Conservation (phyloP, 2,329 filamentous ascomycete genomes). For the Fusarium hostae region DNA sequence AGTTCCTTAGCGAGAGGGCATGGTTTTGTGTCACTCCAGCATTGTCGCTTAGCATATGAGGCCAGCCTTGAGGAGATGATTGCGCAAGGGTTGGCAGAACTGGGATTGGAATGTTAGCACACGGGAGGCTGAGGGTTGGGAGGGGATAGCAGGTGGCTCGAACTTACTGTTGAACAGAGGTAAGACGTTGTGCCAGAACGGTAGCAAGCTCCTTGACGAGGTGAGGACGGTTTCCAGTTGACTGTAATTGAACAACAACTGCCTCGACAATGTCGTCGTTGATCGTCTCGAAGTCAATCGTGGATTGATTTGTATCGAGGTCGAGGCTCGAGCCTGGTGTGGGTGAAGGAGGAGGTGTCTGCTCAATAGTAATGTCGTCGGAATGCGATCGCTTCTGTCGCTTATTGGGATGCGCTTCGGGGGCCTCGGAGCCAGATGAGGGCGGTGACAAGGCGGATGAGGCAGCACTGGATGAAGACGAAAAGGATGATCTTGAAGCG, state of each 20-base stretch:
- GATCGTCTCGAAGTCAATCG: conserved; percentile 78
- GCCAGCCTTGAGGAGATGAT: conserved; percentile 94
- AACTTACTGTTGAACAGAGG: conserved; percentile 90
- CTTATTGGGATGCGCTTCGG: conserved; percentile 63
- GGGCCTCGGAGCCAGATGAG: conserved; percentile 45
- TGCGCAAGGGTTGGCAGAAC: conserved; percentile 94
- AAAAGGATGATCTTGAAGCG: conserved; percentile 46
- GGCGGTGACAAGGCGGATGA: conserved; percentile 48
- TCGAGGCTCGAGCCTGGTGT: conserved; percentile 46
- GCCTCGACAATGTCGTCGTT: conserved; percentile 96
- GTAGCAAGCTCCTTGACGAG: conserved; percentile 92
- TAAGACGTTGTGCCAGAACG: conserved; percentile 78
- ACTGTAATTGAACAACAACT: conserved; percentile 87
- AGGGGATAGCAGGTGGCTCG: conserved; percentile 16
- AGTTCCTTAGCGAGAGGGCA: conserved; percentile 95
- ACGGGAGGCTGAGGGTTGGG: conserved; percentile 21
- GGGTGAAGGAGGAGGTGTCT: conserved; percentile 72
- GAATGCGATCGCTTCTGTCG: conserved; percentile 83
- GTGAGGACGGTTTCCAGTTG: conserved; percentile 91
- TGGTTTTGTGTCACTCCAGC: conserved; percentile 79
- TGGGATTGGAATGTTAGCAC: conserved; percentile 56
- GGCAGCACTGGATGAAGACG: conserved; percentile 44
- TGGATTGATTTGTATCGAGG: conserved; percentile 41
- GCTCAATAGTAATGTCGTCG: conserved; percentile 81
- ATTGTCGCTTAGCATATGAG: conserved; percentile 87